phyloP scores from a whole-genome alignment of 192 early-diverging fungal species.

The Radiomyces spectabilis region DNA sequence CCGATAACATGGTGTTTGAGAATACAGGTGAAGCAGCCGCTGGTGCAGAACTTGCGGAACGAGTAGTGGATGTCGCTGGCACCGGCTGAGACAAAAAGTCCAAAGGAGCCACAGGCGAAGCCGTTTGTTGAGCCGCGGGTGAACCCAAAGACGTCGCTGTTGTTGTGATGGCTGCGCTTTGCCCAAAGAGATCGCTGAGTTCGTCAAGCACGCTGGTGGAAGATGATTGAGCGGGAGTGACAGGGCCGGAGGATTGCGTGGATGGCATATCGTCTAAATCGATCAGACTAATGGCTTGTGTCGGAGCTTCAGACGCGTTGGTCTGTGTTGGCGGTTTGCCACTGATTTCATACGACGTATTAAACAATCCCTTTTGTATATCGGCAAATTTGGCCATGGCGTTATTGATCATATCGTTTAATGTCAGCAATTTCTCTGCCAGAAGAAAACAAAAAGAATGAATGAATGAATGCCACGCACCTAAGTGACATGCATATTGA shows the following conservation, averaged over 20 bases:
- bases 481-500: too few species aligned
- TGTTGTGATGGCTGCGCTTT: neutral
- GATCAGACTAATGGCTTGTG: slow-evolving; percentile 36
- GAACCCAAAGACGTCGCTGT: neutral
- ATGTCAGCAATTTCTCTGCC: slow-evolving; percentile 53
- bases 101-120: too few species aligned
- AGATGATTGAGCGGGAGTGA: neutral
- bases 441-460: neutral
- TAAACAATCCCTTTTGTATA: slow-evolving; percentile 38
- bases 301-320: slow-evolving; percentile 3
- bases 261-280: slow-evolving; percentile 32
- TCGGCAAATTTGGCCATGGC: slow-evolving; percentile 67
- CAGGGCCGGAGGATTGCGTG: neutral
- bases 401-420: slow-evolving; percentile 77
- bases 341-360: slow-evolving; percentile 26
- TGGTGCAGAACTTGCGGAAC: too few species aligned
- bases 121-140: too few species aligned
- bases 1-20: too few species aligned
- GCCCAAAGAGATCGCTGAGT: slow-evolving; percentile 16
- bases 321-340: slow-evolving; percentile 8
- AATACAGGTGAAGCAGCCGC: too few species aligned
- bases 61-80: too few species aligned
- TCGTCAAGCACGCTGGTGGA: slow-evolving; percentile 14
- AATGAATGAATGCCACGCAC: neutral
- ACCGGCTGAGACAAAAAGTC: slow-evolving; percentile 6